A percentile compares a stretch with the other conserved stretches of the same genome.
Conservation (phyloP, 345 rosid species). For the Pistacia vera region DNA sequence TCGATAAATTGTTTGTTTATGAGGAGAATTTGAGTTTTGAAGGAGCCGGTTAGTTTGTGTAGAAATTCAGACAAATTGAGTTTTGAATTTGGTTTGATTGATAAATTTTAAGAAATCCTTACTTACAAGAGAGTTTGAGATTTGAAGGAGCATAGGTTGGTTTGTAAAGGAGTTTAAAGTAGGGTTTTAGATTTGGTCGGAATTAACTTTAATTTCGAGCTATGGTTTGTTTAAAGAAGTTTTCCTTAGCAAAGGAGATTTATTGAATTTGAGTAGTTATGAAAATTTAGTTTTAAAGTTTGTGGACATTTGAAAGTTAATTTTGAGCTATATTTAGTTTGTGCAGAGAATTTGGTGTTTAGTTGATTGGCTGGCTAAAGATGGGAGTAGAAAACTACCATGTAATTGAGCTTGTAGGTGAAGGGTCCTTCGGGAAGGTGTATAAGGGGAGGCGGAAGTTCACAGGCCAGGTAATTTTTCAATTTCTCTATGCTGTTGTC, state of each 20-base stretch:
- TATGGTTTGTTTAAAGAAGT: no score
- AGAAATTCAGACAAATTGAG: not conserved
- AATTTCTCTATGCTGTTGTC: not conserved
- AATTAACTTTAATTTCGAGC: no score
- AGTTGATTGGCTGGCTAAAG: not conserved
- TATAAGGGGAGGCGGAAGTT: constrained; percentile 87
- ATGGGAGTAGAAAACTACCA: constrained; percentile 94
- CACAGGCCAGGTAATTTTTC: constrained; percentile 73
- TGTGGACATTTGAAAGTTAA: not conserved
- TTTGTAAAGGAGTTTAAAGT: not conserved
- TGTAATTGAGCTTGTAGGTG: constrained; percentile 95
- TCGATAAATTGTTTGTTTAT: not conserved
- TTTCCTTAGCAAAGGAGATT: no score
- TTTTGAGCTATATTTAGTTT: not conserved
- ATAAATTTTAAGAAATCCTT: not conserved
- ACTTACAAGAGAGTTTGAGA: not conserved
- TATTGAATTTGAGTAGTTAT: no score
- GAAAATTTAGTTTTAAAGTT: not conserved
- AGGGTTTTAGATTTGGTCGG: no score
- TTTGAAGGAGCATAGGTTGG: not conserved
- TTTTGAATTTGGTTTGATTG: not conserved
- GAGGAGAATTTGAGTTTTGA: not conserved
- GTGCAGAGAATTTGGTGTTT: not conserved
- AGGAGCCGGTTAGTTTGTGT: not conserved
- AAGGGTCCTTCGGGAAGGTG: constrained; percentile 97